These are phyloP conservation scores for Cryphonectria carpinicola DNA, from an alignment of 2,329 filamentous ascomycete genomes.

Conservation along the genomic window DNA sequence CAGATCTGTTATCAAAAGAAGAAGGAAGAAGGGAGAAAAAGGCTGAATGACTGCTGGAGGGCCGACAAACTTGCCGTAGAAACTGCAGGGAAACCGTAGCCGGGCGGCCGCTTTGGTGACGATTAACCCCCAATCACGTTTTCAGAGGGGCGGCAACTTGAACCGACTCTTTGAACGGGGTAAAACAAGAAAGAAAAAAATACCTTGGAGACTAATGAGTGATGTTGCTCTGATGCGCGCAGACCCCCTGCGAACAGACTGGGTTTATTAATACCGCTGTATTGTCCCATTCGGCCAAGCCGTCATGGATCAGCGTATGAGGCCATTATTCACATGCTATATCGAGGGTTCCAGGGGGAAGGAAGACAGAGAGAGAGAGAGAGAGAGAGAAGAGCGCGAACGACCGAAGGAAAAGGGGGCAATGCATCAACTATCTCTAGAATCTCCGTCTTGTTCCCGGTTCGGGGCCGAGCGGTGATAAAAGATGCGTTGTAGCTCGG, in stretches of 20 bases:
- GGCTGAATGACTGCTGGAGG: background rate
- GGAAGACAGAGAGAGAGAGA: background rate
- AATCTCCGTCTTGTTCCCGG: conserved; percentile 2
- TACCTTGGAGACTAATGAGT: too few species aligned
- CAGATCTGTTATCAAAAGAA: background rate
- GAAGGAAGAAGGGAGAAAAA: background rate
- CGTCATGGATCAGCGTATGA: background rate
- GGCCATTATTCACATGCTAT: background rate
- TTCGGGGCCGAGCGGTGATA: background rate
- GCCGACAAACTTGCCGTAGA: background rate
- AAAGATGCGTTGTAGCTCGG: background rate
- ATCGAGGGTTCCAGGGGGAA: background rate
- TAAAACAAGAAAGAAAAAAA: fast-evolving
- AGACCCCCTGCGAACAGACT: background rate
- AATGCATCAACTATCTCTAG: background rate
- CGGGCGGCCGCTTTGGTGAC: background rate
- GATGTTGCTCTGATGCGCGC: background rate
- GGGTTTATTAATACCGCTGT: background rate
- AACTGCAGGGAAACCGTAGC: background rate
- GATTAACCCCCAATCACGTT: background rate
- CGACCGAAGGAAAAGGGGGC: too few species aligned
- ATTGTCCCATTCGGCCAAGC: background rate
- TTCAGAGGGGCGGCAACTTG: background rate
- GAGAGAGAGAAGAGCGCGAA: background rate
- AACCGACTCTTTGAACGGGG: background rate